Evolutionary conservation across 331 rosid species (phyloP), one percentile per base, ranked within the genome.

Genomic region (Telfairia occidentalis): DNA sequence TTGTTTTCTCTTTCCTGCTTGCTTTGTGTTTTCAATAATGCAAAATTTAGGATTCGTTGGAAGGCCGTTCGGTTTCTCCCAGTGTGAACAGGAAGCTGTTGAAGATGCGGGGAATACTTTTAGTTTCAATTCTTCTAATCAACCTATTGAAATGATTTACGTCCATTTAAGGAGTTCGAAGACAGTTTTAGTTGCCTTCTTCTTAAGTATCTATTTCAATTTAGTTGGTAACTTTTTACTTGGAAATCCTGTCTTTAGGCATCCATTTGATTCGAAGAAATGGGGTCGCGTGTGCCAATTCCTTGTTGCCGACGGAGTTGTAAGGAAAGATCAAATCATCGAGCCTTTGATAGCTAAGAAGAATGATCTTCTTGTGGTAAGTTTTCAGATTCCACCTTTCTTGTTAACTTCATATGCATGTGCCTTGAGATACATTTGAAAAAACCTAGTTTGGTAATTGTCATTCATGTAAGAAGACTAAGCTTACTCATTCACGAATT

Each of bases 341-440:
- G 89, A 89, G 86, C 98, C 96, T 82, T 82, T 83, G 21, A 95
- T 87, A 86, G 97, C 98, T 86, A 84, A 94, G 59, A 81, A 78
- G 76, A 82, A 87, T 35, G 98, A 94, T 63, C 96, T 94, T 73
- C 92, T 94, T 52, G 98, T 91, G 92, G 98, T 91, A 84, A 28
- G 21, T 43, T 66, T 52, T 21, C 7, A 74, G 38, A 40, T 74
- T 73, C 34, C 11, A n/a, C 46, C 19, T 46, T 30, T 46, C 8
- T n/a, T 55, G 5, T 58, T 11, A 4, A 16, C 48, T 57, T 57
- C 4, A 38, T 64, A 11, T 23, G 13, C 50, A 28, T 55, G 30
- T 59, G 11, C 28, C 8, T 24, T 35, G 72, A 38, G 38, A 21
- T 65, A 63, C 35, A 2, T 19, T 35, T 65, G n/a, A 10, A 34